A percentile compares a stretch with the other conserved stretches of the same genome.
These are phyloP conservation scores for Penicillium atrosanguineum DNA, from an alignment of 495 filamentous ascomycete genomes.

Conservation along the genomic window DNA sequence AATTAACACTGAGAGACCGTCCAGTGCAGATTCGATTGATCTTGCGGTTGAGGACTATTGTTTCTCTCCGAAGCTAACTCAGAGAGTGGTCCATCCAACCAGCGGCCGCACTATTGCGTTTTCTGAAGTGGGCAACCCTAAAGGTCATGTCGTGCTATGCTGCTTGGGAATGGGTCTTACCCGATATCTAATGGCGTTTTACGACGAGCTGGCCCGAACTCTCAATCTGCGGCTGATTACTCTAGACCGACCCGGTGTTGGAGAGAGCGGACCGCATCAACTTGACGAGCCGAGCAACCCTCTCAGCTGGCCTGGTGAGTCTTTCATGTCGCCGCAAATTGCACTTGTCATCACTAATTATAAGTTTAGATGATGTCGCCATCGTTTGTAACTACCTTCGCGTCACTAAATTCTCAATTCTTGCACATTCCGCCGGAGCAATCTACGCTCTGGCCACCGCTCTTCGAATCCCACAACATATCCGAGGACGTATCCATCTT, in stretches of 20 bases:
- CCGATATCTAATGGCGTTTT: slow-evolving; percentile 93
- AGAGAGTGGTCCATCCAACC: slow-evolving; percentile 79
- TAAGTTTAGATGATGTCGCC: slow-evolving; percentile 76
- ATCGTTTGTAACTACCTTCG: slow-evolving; percentile 90
- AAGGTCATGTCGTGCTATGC: slow-evolving; percentile 89
- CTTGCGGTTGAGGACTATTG: slow-evolving; percentile 84
- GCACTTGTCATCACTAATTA: slow-evolving; percentile 9
- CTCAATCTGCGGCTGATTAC: slow-evolving; percentile 90
- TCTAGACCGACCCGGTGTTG: slow-evolving; percentile 89
- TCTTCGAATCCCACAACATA: slow-evolving; percentile 91
- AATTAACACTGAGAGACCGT: slow-evolving; percentile 53
- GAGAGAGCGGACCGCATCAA: slow-evolving; percentile 78
- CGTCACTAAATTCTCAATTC: slow-evolving; percentile 93
- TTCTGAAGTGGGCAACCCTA: slow-evolving; percentile 92
- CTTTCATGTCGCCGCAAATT: background rate
- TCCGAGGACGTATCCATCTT: slow-evolving; percentile 91
- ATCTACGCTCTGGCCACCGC: slow-evolving; percentile 97
- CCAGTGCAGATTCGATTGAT: slow-evolving; percentile 83
- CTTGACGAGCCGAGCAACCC: slow-evolving; percentile 77
- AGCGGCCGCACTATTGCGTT: slow-evolving; percentile 89
- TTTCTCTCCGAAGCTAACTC: slow-evolving; percentile 76
- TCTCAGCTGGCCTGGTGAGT: slow-evolving; percentile 88
- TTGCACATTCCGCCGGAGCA: slow-evolving; percentile 96
- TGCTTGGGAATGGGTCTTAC: slow-evolving; percentile 98
- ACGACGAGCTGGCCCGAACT: slow-evolving; percentile 90